Evolutionary conservation across 352 stramenopile species (phyloP).

Genomic region (Plasmopara muralis): DNA sequence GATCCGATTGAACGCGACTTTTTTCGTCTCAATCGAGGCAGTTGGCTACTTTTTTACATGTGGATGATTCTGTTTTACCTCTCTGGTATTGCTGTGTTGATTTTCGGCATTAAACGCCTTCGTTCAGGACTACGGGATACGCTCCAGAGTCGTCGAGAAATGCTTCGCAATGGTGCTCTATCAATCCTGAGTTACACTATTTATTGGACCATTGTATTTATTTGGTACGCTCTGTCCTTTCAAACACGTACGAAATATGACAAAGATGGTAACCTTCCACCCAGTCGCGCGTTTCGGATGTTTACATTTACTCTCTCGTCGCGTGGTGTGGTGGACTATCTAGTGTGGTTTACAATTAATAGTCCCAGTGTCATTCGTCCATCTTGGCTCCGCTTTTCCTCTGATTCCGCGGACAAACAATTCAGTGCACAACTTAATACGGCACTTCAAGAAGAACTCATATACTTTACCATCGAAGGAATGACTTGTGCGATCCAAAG

Average conservation of each 20-base stretch:
- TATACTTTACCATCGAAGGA: constrained; percentile 87
- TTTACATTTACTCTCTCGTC: constrained; percentile 66
- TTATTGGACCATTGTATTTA: constrained; percentile 81
- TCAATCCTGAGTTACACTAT: constrained; percentile 78
- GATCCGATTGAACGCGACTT: constrained; percentile 44
- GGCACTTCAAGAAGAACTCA: constrained; percentile 79
- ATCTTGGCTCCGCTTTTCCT: constrained; percentile 69
- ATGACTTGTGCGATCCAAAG: constrained; percentile 75
- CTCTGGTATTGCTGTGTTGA: constrained; percentile 58
- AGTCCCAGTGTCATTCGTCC: constrained; percentile 38
- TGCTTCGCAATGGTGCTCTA: constrained; percentile 70
- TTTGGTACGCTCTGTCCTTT: constrained; percentile 74
- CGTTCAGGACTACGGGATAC: constrained; percentile 65
- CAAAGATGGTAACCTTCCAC: constrained; percentile 26
- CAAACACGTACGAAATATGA: constrained; percentile 44
- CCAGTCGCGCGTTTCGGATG: constrained; percentile 51
- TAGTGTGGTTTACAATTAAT: constrained; percentile 87
- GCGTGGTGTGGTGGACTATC: constrained; percentile 65
- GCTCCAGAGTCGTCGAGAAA: constrained; percentile 63
- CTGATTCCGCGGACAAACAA: constrained; percentile 75
- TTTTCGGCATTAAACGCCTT: constrained; percentile 59
- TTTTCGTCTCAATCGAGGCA: constrained; percentile 61
- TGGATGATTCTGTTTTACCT: constrained; percentile 85
- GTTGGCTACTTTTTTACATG: constrained; percentile 76
- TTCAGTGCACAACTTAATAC: constrained; percentile 85